phyloP scores from a whole-genome alignment of 257 asterid species.

The Knoxia roxburghii region DNA sequence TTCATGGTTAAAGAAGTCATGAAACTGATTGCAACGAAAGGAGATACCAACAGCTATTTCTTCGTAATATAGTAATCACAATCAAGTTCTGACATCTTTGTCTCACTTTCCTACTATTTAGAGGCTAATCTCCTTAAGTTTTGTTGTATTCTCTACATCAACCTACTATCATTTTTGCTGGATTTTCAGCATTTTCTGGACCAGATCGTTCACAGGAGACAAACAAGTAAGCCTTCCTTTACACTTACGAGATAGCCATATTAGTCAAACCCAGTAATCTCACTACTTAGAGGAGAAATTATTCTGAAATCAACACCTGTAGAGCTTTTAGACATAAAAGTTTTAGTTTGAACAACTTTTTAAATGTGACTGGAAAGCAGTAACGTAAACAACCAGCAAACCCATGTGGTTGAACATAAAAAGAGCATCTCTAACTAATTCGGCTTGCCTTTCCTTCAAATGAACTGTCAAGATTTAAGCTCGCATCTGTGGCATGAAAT shows the following conservation, averaged over 20 bases:
- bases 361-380: neutral
- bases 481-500: neutral
- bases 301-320: neutral
- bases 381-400: neutral
- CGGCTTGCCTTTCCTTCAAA: neutral
- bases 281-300: neutral
- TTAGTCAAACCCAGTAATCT: neutral
- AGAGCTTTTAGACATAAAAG: neutral
- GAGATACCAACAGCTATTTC: neutral
- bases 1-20: neutral
- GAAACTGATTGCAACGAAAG: neutral
- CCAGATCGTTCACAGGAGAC: neutral
- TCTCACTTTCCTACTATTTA: neutral
- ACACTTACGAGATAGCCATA: neutral
- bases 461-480: neutral
- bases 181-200: neutral
- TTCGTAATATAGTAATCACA: neutral
- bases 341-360: neutral
- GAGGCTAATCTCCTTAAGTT: neutral
- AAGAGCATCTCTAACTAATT: neutral
- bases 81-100: neutral
- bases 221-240: neutral
- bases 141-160: neutral
- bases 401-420: neutral
- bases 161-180: neutral